phyloP scores from a whole-genome alignment of 2,329 filamentous ascomycete genomes.

The Aspergillus quadrilineatus region DNA sequence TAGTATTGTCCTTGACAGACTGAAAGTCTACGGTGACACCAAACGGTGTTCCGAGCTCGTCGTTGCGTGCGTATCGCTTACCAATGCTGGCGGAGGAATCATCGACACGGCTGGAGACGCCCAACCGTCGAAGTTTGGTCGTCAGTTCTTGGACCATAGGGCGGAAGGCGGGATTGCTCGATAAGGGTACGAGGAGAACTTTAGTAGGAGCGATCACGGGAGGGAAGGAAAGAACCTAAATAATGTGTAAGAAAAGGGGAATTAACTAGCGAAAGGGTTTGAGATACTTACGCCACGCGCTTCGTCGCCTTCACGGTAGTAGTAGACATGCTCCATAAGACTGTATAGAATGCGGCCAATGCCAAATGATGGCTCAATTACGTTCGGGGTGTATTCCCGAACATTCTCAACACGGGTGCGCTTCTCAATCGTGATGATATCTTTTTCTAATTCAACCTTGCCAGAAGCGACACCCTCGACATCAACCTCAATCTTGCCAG shows the following conservation, averaged over 20 bases:
- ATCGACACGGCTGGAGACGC: conserved; percentile 82
- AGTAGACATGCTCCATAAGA: conserved; percentile 92
- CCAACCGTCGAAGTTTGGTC: conserved; percentile 70
- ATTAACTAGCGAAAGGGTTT: background rate
- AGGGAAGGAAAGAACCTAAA: conserved; percentile 69
- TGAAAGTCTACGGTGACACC: conserved; percentile 96
- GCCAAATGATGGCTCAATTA: conserved; percentile 96
- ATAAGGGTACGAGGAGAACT: conserved; percentile 87
- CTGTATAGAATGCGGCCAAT: conserved; percentile 93
- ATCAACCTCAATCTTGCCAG: conserved; percentile 73
- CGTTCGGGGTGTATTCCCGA: conserved; percentile 90
- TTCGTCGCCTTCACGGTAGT: conserved; percentile 81
- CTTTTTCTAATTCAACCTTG: conserved; percentile 75
- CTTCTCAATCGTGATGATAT: conserved; percentile 80
- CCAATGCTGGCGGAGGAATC: conserved; percentile 89
- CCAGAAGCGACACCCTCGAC: conserved; percentile 67
- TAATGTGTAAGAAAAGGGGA: conserved; percentile 14
- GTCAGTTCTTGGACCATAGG: conserved; percentile 73
- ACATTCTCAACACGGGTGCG: conserved; percentile 78
- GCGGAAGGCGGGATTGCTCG: conserved; percentile 74
- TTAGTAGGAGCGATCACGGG: conserved; percentile 86
- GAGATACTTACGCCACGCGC: conserved; percentile 72
- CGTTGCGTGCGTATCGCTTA: conserved; percentile 91
- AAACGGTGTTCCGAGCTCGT: conserved; percentile 91
- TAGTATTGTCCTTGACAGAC: conserved; percentile 79